Evolutionary conservation across 192 early-diverging fungal species (phyloP), one percentile per base, ranked within the genome.

Genomic region (Kappamyces sp.): DNA sequence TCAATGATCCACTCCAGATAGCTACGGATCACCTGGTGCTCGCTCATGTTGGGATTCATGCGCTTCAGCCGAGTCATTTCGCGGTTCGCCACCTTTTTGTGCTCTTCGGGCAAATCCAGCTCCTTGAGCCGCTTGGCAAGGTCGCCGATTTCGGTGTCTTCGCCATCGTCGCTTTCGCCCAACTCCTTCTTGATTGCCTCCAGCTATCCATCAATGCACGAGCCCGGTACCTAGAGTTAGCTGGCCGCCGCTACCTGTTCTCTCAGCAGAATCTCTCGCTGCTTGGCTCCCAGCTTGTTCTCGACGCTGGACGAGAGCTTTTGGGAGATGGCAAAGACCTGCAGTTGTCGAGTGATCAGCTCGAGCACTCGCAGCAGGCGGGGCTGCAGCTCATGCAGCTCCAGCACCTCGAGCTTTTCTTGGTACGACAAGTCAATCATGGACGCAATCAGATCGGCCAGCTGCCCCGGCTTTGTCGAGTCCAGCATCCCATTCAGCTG

Each of bases 161-260:
- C 85, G 45, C 36, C 41, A 22, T 71, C 71, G 54, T 88, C 83
- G 31, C 61, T 76, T 53, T 87, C 86, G 2, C 86, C 88, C 8
- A 89, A 67, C 60, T 91, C 89, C 60, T 85, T 78, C 54, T 88
- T 87, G 54, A 91, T 89, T 4, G 86, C 89, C 31, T 82, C 78
- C 46, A 91, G 70, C 83, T 86, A 53, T 36, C 14, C 38, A 53
- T 33, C 40, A 62, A 36, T 30, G 8, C 8, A 3, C 47, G n/a
- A 48, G 29, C 29, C 8, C 47, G n/a, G n/a, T 48, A 5, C 12
- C 11, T 33, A 50, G 33, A 29, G 40, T 54, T 40, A 54, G 36
- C 4, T 11, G 22, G 5, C 33, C 5, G 39, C 37, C 39, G 2
- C 49, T 62, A 85, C 81, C 69, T 91, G 90, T 62, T 91, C 81